Conservation (phyloP, 2,329 filamentous ascomycete species). For the Apiospora rasikravindrae region DNA sequence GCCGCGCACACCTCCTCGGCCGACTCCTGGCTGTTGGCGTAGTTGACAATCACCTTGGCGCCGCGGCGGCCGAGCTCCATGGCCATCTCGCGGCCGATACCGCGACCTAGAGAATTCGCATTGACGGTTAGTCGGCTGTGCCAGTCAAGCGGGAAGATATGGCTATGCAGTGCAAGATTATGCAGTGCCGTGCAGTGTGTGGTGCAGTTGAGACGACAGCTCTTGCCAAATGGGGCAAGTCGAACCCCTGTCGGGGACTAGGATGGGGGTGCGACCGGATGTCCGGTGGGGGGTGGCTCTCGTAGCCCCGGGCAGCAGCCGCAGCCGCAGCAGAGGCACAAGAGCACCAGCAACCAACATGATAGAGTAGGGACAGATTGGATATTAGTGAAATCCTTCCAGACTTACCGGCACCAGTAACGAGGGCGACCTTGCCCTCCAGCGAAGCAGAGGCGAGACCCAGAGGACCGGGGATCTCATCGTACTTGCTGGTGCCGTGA, state of each 20-base stretch:
- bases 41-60: slow-evolving; percentile 71
- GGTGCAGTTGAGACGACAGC: neutral
- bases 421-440: slow-evolving; percentile 45
- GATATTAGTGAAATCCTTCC: neutral
- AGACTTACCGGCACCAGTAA: slow-evolving; percentile 46
- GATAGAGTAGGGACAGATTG: neutral
- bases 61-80: slow-evolving; percentile 68
- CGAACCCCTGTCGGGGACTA: neutral
- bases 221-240: neutral
- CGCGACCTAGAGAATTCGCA: slow-evolving; percentile 55
- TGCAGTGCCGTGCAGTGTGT: slow-evolving; percentile 23
- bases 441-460: slow-evolving; percentile 46
- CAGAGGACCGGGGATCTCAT: slow-evolving; percentile 45
- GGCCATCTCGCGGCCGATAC: slow-evolving; percentile 71
- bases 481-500: slow-evolving; percentile 38
- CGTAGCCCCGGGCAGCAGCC: neutral
- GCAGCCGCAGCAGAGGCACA: neutral
- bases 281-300: slow-evolving; percentile 22
- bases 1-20: slow-evolving; percentile 69
- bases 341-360: neutral
- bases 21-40: slow-evolving; percentile 67
- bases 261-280: slow-evolving; percentile 5
- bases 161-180: slow-evolving; percentile 1
- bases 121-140: slow-evolving; percentile 23
- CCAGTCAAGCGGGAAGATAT: neutral